A percentile compares a stretch with the other conserved stretches of the same genome.
These are phyloP conservation scores for Magnolia sinica DNA, from an alignment of 164 flowering plant genomes.

Conservation along the genomic window DNA sequence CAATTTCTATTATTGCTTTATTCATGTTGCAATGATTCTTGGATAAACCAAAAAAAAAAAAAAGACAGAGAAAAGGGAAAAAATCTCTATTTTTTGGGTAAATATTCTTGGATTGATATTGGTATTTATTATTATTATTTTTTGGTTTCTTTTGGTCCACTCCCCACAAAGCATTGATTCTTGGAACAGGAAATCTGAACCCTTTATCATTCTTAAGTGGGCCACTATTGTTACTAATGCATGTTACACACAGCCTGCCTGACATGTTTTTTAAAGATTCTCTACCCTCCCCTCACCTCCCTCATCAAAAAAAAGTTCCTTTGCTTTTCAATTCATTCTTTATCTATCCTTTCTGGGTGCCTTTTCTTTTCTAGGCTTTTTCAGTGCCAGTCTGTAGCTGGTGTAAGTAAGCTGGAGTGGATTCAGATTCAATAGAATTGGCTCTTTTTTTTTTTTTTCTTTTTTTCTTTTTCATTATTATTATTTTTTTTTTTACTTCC, in stretches of 20 bases:
- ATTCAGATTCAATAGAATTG: constrained; percentile 32
- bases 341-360: constrained; percentile 59
- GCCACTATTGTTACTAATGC: background rate
- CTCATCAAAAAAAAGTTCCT: constrained; percentile 48
- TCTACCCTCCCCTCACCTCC: constrained; percentile 25
- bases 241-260: background rate
- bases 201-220: background rate
- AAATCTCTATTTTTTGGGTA: too few relatives aligned
- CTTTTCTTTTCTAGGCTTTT: constrained; percentile 34
- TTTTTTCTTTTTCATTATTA: too few relatives aligned
- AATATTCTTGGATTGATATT: background rate
- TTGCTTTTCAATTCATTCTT: constrained; percentile 45
- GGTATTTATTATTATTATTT: background rate
- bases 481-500: background rate
- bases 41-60: too few relatives aligned
- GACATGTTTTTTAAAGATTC: background rate
- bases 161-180: background rate
- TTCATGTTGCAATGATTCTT: background rate
- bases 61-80: background rate
- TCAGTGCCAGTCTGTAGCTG: constrained; percentile 43
- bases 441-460: constrained; percentile 15
- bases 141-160: background rate
- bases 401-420: constrained; percentile 25
- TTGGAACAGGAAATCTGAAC: background rate
- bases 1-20: constrained; percentile 2